Conservation (phyloP, 2,329 filamentous ascomycete genomes). For the Hymenoscyphus fructigenus region DNA sequence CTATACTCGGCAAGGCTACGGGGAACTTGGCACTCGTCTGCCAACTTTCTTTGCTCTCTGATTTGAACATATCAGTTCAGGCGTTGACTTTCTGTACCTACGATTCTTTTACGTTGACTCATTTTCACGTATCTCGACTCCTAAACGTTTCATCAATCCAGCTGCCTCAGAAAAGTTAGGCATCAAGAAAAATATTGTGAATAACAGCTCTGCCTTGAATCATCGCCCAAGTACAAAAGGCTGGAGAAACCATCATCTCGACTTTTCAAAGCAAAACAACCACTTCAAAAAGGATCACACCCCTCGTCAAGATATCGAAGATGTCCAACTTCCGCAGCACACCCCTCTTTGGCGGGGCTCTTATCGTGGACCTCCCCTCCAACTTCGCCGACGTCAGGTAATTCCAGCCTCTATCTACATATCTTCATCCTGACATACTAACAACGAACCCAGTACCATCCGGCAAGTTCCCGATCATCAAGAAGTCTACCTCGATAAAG, state of each 20-base stretch:
- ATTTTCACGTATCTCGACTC: neutral
- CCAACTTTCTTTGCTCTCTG: neutral
- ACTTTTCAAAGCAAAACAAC: neutral
- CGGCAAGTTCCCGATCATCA: constrained; percentile 83
- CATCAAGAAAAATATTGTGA: constrained; percentile 8
- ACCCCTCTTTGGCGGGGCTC: constrained; percentile 70
- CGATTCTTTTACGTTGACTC: neutral
- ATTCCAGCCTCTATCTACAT: constrained; percentile 22
- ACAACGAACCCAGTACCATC: constrained; percentile 54
- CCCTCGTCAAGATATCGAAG: constrained; percentile 11
- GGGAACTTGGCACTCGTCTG: neutral
- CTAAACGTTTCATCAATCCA: neutral
- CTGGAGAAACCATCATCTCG: neutral
- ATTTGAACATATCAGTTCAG: neutral
- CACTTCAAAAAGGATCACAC: neutral
- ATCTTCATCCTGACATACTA: constrained; percentile 21
- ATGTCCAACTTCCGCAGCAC: constrained; percentile 58
- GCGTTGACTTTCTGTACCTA: constrained; percentile 2
- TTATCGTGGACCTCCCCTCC: constrained; percentile 67
- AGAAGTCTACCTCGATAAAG: constrained; percentile 84
- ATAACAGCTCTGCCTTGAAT: constrained; percentile 5
- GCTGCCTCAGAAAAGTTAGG: constrained; percentile 7
- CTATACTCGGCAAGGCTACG: constrained; percentile 1
- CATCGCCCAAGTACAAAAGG: constrained; percentile 7
- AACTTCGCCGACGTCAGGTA: constrained; percentile 73